Evolutionary conservation across 805 yeast genomes (phyloP).

Genomic region (Pachysolen tannophilus): DNA sequence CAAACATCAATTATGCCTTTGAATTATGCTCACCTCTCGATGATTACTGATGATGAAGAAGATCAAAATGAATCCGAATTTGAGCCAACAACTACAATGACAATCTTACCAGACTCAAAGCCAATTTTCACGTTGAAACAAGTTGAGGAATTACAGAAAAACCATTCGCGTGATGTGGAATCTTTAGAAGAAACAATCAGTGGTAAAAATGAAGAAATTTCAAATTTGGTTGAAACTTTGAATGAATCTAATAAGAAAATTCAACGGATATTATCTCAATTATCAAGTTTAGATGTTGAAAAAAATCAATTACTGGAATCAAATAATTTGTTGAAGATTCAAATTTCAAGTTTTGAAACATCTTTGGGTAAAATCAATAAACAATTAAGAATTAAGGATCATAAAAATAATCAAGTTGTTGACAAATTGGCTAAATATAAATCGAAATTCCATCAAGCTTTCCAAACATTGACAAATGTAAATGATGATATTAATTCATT

Average conservation of each 20-base stretch:
- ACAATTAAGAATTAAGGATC: slow-evolving; percentile 9
- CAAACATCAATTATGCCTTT: no score
- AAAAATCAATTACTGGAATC: slow-evolving; percentile 11
- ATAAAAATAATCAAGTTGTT: slow-evolving; percentile 10
- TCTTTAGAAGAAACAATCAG: slow-evolving; percentile 9
- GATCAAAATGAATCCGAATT: slow-evolving; percentile 1
- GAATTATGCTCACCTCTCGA: no score
- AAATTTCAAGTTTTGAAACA: slow-evolving; percentile 14
- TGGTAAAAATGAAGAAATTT: slow-evolving; percentile 9
- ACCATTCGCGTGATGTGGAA: slow-evolving; percentile 10
- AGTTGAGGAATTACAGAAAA: slow-evolving; percentile 15
- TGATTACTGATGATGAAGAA: neutral
- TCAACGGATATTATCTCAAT: slow-evolving; percentile 3
- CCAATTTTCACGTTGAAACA: slow-evolving; percentile 13
- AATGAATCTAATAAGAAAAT: slow-evolving; percentile 5
- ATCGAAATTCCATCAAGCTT: slow-evolving; percentile 12
- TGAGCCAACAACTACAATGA: slow-evolving; percentile 1
- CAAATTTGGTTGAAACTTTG: slow-evolving; percentile 6
- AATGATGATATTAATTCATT: slow-evolving; percentile 2
- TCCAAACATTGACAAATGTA: slow-evolving; percentile 1
- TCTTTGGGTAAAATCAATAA: slow-evolving; percentile 7
- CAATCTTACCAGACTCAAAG: slow-evolving; percentile 4
- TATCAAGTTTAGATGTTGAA: slow-evolving; percentile 9
- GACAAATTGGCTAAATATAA: slow-evolving; percentile 14
- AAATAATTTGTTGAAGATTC: slow-evolving; percentile 12